Conservation (phyloP, 495 filamentous ascomycete genomes). For the Hyaloscypha variabilis region DNA sequence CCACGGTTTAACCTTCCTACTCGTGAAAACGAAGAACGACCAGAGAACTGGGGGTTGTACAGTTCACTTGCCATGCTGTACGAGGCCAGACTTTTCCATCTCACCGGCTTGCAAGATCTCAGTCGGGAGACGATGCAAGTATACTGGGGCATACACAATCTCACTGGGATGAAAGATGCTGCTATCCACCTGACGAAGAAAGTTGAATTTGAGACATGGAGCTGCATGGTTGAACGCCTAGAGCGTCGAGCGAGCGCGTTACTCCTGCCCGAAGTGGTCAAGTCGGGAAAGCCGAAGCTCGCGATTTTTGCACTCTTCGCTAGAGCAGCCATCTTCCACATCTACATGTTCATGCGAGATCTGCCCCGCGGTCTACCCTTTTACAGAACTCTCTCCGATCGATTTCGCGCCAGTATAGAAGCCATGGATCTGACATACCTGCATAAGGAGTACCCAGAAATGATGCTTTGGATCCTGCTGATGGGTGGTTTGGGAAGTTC, state of each 20-base stretch:
- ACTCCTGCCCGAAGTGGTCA: slow-evolving; percentile 1
- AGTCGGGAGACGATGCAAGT: slow-evolving; percentile 3
- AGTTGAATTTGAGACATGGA: slow-evolving; percentile 10
- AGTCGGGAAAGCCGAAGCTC: not conserved
- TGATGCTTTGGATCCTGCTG: slow-evolving; percentile 16
- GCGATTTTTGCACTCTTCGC: slow-evolving; percentile 8
- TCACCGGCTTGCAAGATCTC: not conserved
- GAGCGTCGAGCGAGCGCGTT: slow-evolving; percentile 2
- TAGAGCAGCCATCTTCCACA: slow-evolving; percentile 10
- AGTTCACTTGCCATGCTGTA: slow-evolving; percentile 1
- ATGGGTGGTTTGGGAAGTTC: slow-evolving; percentile 15
- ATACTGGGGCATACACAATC: slow-evolving; percentile 2
- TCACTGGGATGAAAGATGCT: slow-evolving; percentile 12
- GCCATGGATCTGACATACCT: not conserved
- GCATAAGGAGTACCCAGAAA: slow-evolving; percentile 9
- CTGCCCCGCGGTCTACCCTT: slow-evolving; percentile 8
- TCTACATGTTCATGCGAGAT: slow-evolving; percentile 19
- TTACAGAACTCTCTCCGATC: not conserved
- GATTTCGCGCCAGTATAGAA: slow-evolving; percentile 4
- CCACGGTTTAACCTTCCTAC: slow-evolving; percentile 1
- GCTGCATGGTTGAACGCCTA: slow-evolving; percentile 5
- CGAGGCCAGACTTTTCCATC: not conserved
- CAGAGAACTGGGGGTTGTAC: not conserved
- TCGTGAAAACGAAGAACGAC: not conserved
- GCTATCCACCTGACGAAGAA: not conserved